A percentile compares a stretch with the other conserved stretches of the same genome.
Conservation (phyloP, 495 filamentous ascomycete genomes). For the Mycothermus thermophilus region DNA sequence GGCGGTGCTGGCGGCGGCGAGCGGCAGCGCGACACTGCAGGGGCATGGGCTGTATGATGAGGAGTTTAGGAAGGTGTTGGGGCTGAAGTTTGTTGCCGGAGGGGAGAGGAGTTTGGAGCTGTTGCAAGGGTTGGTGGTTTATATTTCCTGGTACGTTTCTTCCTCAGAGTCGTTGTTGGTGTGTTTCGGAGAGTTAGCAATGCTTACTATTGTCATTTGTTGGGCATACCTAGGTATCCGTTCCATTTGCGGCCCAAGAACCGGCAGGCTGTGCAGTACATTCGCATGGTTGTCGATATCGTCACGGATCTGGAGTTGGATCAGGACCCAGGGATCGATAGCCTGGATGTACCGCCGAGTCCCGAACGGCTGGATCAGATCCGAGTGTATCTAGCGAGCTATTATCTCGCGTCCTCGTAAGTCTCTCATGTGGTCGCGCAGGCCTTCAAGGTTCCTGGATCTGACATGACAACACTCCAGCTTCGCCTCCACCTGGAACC, state of each 20-base stretch:
- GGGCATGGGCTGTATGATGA: conserved; percentile 35
- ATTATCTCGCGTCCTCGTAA: conserved; percentile 25
- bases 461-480: conserved; percentile 9
- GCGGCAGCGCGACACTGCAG: conserved; percentile 28
- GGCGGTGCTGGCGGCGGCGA: conserved; percentile 32
- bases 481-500: conserved; percentile 21
- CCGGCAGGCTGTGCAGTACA: conserved; percentile 28
- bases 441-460: not conserved
- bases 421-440: conserved; percentile 1
- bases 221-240: conserved; percentile 27
- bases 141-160: conserved; percentile 31
- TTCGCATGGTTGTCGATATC: conserved; percentile 36
- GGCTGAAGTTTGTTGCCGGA: conserved; percentile 34
- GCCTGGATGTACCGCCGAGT: not conserved
- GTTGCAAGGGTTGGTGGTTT: conserved; percentile 31
- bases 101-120: conserved; percentile 33
- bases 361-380: conserved; percentile 21
- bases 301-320: conserved; percentile 30
- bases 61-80: conserved; percentile 36
- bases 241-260: conserved; percentile 36
- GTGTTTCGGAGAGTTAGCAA: no score
- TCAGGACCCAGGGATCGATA: conserved; percentile 15
- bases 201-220: no score
- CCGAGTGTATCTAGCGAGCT: conserved; percentile 26
- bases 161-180: not conserved